Evolutionary conservation across 1,139 yeast species (phyloP), one percentile per base, ranked within the genome.

Genomic region (Zygoascus sp.): DNA sequence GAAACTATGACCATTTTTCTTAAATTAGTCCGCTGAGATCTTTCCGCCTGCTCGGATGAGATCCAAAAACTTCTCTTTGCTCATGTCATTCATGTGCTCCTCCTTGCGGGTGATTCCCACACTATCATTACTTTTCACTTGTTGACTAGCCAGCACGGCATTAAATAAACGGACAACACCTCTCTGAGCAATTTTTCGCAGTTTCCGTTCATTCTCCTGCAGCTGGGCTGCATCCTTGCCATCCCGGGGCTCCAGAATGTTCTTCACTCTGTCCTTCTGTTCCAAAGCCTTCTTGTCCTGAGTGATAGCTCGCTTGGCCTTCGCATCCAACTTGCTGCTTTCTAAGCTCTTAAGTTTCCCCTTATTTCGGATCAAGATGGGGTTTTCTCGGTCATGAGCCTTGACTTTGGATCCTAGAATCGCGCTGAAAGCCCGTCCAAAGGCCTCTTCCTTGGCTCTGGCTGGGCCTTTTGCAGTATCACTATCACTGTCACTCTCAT

Each of bases 131-230:
- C 23, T 49, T 73, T 66, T 47, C 66, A 60, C 66, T 65, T 41
- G 73, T 77, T 94, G 98, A 0, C 96, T 84, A 36, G 87, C 77
- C 59, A 89, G 75, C 27, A 92, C 83, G 1, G 97, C 97, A 64
- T 92, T 92, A 67, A 92, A 89, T 52, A 92, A 73, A 59, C 84
- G 80, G 16, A 92, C 95, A 15, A 89, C 97, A 70, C 98, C 99
- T 59, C 83, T 77, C 67, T 92, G 97, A 0, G 97, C 97, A 28
- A 81, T 76, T 62, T 89, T 90, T 64, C 85, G 83, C 59, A 88
- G 69, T 55, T 70, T 73, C 54, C 79, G 77, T 62, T 92, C 99
- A 46, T 75, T 76, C 49, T 83, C 92, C 34, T 90, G 63, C 3
- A 76, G 65, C 39, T 72, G 73, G 7, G 76, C 75, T 3, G 77